Conservation (phyloP, 371 early-diverging fungal genomes). For the Dinochytrium kinnereticum region DNA sequence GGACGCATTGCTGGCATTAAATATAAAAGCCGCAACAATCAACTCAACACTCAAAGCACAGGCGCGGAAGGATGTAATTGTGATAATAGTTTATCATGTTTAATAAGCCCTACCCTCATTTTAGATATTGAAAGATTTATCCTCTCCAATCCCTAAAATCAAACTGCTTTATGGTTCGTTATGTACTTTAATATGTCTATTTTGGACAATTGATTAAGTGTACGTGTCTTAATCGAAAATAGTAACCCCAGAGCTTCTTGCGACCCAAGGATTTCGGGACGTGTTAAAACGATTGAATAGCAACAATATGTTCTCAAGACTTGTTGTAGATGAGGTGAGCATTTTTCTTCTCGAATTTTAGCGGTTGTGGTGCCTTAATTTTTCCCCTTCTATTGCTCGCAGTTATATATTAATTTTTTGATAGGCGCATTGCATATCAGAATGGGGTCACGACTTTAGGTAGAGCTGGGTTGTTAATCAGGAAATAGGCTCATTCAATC, state of each 20-base stretch:
- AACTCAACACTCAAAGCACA: conserved; percentile 44
- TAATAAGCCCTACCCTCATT: not conserved
- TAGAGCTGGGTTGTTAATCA: not conserved
- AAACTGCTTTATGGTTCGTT: conserved; percentile 51
- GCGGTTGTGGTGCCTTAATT: not conserved
- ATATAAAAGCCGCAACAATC: conserved; percentile 44
- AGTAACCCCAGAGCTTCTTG: conserved; percentile 58
- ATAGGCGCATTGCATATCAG: conserved; percentile 55
- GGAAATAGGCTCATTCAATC: not conserved
- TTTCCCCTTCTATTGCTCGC: not conserved
- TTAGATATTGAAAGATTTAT: conserved; percentile 42
- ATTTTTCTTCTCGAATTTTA: not conserved
- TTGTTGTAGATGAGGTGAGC: conserved; percentile 53
- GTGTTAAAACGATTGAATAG: conserved; percentile 31
- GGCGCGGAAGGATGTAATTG: conserved; percentile 32
- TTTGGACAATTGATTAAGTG: conserved; percentile 4
- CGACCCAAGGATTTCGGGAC: conserved; percentile 43
- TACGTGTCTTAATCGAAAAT: no score
- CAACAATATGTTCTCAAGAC: conserved; percentile 38
- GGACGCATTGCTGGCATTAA: conserved; percentile 36
- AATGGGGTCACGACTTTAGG: conserved; percentile 60
- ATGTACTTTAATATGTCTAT: not conserved
- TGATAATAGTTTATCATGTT: not conserved
- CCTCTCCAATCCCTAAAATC: conserved; percentile 25
- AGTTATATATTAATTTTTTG: not conserved